Evolutionary conservation across 768 basidiomycete species (phyloP).

Genomic region (Nevesoporus exiguus): DNA sequence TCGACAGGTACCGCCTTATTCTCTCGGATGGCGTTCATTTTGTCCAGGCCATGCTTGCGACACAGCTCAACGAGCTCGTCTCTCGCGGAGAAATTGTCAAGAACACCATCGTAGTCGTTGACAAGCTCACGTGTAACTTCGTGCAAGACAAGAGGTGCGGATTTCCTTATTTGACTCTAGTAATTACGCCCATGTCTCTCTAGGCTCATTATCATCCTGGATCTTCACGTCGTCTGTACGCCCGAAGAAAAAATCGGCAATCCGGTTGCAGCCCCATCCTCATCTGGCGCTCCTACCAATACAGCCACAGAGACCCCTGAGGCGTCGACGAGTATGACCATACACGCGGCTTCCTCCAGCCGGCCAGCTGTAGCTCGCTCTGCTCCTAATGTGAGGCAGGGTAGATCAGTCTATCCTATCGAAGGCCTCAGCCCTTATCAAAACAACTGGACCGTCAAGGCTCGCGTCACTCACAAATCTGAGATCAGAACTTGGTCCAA

Average conservation of each 20-base stretch:
- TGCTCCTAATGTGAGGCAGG: conserved; percentile 14
- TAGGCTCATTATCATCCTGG: conserved; percentile 82
- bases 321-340: conserved; percentile 25
- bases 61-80: conserved; percentile 78
- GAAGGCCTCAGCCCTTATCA: conserved; percentile 95
- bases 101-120: conserved; percentile 65
- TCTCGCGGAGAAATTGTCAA: conserved; percentile 59
- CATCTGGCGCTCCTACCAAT: conserved; percentile 29
- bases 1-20: conserved; percentile 75
- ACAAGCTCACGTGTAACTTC: conserved; percentile 75
- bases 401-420: conserved; percentile 66
- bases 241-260: conserved; percentile 72
- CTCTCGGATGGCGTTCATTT: conserved; percentile 87
- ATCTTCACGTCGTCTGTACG: conserved; percentile 52
- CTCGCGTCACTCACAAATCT: conserved; percentile 83
- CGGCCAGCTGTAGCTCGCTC: conserved; percentile 7
- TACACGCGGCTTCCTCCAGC: conserved; percentile 19
- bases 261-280: conserved; percentile 39
- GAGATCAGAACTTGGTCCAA: conserved; percentile 92
- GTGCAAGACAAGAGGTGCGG: conserved; percentile 77
- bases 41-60: conserved; percentile 93
- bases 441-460: conserved; percentile 98
- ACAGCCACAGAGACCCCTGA: conserved; percentile 23
- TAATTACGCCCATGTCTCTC: conserved; percentile 2
- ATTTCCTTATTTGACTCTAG: background rate